Evolutionary conservation across 169 alveolate species (phyloP), one percentile per base, ranked within the genome.

Genomic region (Cryptosporidium meleagridis): DNA sequence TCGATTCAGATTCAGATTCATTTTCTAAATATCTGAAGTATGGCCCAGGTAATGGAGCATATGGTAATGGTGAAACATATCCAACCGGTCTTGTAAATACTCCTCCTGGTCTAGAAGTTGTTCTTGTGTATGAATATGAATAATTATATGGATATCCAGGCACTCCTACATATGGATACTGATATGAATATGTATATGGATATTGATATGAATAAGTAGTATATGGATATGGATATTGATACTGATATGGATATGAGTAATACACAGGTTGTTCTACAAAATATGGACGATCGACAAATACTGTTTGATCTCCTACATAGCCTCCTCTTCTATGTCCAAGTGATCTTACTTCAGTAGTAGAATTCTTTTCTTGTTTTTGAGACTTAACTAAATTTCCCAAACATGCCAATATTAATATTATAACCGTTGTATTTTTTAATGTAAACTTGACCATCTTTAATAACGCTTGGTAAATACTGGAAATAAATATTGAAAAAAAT

Each of bases 291-390:
- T 26, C 51, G 6, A 45, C 52, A 65, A 59, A 80, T 7, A 80
- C 75, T 37, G 89, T 53, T 41, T 80, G 89, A 31, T 80, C 72
- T 52, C 33, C 70, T 23, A 73, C 72, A 26, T 52, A 23, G 21
- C 84, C 70, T 16, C 72, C 65, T 44, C 75, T 59, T 62, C 48
- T 65, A 37, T 80, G 89, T 4, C 89, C 89, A 65, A 80, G 89
- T 18, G 89, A 80, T 39, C 89, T 80, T 29, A 65, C 37, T 16
- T 41, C 80, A 18, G 62, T 41, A 41, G 12, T 41, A 41, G 48
- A 4, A 37, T 37, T 21, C 58, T 55, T 55, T 16, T 59, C 89
- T 26, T 65, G 65, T 9, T 41, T 48, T 18, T 65, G 75, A 12
- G 70, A 35, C 14, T 41, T 65, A 9, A 41, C 75, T 2, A 23